Percentiles rank a stretch among this genome's conserved stretches.
Conservation (phyloP, 495 filamentous ascomycete genomes). For the Penicillium pancosmium region DNA sequence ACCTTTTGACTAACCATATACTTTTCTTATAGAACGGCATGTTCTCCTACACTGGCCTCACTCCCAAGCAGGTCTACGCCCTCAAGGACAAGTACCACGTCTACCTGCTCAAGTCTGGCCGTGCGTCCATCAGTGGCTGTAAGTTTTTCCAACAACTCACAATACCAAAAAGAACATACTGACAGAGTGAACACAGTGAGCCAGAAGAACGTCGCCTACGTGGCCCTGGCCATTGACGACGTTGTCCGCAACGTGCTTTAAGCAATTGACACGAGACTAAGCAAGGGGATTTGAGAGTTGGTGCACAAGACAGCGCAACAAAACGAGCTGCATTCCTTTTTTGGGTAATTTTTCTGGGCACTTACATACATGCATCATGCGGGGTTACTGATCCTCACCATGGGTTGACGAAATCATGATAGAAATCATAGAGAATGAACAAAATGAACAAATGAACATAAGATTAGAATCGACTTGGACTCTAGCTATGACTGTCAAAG, state of each 20-base stretch:
- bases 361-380: neutral
- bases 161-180: neutral
- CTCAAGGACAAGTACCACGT: constrained; percentile 53
- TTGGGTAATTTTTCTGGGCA: neutral
- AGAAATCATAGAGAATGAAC: neutral
- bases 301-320: too few relatives aligned
- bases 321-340: neutral
- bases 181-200: constrained; percentile 47
- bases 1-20: too few relatives aligned
- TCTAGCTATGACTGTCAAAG: too few relatives aligned
- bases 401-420: neutral
- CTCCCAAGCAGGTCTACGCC: constrained; percentile 45
- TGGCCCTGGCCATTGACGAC: constrained; percentile 50
- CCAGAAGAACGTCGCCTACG: constrained; percentile 51
- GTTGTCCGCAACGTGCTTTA: constrained; percentile 48
- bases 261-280: neutral
- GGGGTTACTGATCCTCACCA: neutral
- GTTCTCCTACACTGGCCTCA: constrained; percentile 56
- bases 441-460: neutral
- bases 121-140: constrained; percentile 53
- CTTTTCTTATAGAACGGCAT: constrained; percentile 47
- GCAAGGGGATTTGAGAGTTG: neutral
- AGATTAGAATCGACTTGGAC: neutral
- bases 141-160: constrained; percentile 23
- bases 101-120: constrained; percentile 51